These are phyloP conservation scores for Turnera subulata DNA, from an alignment of 345 rosid genomes.

Conservation along the genomic window DNA sequence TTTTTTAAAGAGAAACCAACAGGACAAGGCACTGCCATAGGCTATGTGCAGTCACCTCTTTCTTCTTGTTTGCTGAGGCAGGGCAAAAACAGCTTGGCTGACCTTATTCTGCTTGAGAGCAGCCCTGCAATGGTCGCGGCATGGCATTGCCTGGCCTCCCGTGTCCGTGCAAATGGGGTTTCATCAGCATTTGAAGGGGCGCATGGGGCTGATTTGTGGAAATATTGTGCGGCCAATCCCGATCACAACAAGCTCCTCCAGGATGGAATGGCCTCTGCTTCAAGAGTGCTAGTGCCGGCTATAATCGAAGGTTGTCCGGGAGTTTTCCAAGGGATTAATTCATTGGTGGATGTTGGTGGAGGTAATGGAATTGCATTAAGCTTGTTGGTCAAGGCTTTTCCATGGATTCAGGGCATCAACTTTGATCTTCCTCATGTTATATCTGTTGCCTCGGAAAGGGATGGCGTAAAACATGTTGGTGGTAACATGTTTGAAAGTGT, in stretches of 20 bases:
- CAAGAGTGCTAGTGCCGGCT: conserved; percentile 41
- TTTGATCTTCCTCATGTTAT: conserved; percentile 77
- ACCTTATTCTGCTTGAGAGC: conserved; percentile 38
- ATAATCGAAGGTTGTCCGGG: conserved; percentile 35
- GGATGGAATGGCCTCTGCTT: conserved; percentile 60
- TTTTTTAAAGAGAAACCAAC: conserved; percentile 40
- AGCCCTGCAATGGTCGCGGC: conserved; percentile 52
- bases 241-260: conserved; percentile 36
- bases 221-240: conserved; percentile 34
- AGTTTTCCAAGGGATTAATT: conserved; percentile 46
- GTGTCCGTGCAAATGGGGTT: conserved; percentile 17
- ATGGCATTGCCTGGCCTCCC: conserved; percentile 48
- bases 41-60: conserved; percentile 50
- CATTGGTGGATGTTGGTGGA: conserved; percentile 73
- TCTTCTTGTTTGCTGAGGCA: conserved; percentile 46
- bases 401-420: conserved; percentile 55
- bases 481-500: conserved; percentile 9
- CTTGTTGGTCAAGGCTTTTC: conserved; percentile 49
- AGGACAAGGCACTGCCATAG: conserved; percentile 11
- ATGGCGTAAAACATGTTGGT: conserved; percentile 4
- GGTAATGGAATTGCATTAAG: conserved; percentile 54
- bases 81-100: conserved; percentile 42
- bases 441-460: conserved; percentile 21
- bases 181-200: conserved; percentile 41
- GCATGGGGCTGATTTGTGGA: conserved; percentile 53